These are phyloP conservation scores for Rhynchosporium agropyri DNA, from an alignment of 2,329 filamentous ascomycete species.

Conservation along the genomic window DNA sequence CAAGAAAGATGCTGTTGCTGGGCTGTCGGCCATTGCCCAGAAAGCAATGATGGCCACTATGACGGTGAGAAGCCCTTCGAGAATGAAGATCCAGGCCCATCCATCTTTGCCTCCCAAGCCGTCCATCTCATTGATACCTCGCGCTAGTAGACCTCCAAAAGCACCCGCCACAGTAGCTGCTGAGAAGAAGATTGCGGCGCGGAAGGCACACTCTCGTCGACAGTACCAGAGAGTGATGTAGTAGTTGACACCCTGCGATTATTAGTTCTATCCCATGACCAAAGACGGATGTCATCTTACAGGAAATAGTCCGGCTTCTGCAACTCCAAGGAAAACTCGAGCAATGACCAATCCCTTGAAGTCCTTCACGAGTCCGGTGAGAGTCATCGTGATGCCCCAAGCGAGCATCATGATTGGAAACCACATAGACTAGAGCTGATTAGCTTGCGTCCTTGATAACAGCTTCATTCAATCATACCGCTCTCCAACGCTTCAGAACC, in stretches of 20 bases:
- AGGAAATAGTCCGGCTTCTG: constrained; percentile 40
- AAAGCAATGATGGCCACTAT: constrained; percentile 44
- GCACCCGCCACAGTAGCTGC: constrained; percentile 47
- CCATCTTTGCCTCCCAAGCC: constrained; percentile 47
- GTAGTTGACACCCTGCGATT: constrained; percentile 19
- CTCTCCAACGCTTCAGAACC: constrained; percentile 23
- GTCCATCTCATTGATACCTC: constrained; percentile 50
- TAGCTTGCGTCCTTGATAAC: not conserved
- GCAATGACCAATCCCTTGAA: constrained; percentile 62
- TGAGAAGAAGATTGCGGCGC: constrained; percentile 42
- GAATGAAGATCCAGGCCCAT: constrained; percentile 48
- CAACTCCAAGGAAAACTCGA: constrained; percentile 36
- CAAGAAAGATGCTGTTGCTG: constrained; percentile 48
- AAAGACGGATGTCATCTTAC: constrained; percentile 35
- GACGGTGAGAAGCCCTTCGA: constrained; percentile 40
- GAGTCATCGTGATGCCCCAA: constrained; percentile 69
- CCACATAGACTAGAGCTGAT: constrained; percentile 51
- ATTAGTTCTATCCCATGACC: constrained; percentile 52
- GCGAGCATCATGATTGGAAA: constrained; percentile 63
- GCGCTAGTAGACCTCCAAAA: constrained; percentile 51
- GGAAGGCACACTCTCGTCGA: constrained; percentile 18
- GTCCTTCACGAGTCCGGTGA: constrained; percentile 67
- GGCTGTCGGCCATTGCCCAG: constrained; percentile 53
- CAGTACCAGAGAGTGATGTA: constrained; percentile 23
- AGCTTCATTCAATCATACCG: not conserved